Conservation (phyloP, 805 yeast species). For the Ogataea polymorpha region DNA sequence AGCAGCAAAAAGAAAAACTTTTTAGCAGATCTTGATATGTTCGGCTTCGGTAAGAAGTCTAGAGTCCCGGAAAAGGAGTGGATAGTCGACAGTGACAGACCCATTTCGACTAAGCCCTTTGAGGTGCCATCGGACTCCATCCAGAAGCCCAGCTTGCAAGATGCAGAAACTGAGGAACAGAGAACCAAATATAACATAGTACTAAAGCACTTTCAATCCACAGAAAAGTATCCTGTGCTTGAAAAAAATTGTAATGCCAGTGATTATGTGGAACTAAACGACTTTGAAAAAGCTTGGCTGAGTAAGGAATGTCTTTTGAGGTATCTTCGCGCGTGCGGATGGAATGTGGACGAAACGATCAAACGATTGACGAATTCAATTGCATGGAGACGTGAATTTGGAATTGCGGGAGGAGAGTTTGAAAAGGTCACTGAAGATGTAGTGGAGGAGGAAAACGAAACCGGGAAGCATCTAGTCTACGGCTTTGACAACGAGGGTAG, state of each 20-base stretch:
- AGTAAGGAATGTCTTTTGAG: slow-evolving; percentile 86
- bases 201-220: slow-evolving; percentile 53
- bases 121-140: slow-evolving; percentile 41
- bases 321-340: slow-evolving; percentile 88
- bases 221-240: slow-evolving; percentile 45
- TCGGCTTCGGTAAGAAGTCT: slow-evolving; percentile 28
- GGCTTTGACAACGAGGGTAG: slow-evolving; percentile 90
- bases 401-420: slow-evolving; percentile 54
- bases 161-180: slow-evolving; percentile 49
- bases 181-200: slow-evolving; percentile 55
- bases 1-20: background rate
- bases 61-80: slow-evolving; percentile 23
- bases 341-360: slow-evolving; percentile 70
- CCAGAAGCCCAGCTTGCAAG: slow-evolving; percentile 43
- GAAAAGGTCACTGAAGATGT: slow-evolving; percentile 49
- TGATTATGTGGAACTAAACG: slow-evolving; percentile 37
- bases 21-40: slow-evolving; percentile 18
- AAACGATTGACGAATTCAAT: slow-evolving; percentile 71
- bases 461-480: slow-evolving; percentile 86
- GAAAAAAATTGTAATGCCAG: slow-evolving; percentile 40
- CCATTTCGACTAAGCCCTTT: slow-evolving; percentile 44
- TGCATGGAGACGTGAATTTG: slow-evolving; percentile 94
- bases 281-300: slow-evolving; percentile 80
- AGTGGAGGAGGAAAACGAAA: slow-evolving; percentile 69
- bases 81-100: slow-evolving; percentile 26